Evolutionary conservation across 164 flowering plant species (phyloP).

Genomic region (Akebia trifoliata): DNA sequence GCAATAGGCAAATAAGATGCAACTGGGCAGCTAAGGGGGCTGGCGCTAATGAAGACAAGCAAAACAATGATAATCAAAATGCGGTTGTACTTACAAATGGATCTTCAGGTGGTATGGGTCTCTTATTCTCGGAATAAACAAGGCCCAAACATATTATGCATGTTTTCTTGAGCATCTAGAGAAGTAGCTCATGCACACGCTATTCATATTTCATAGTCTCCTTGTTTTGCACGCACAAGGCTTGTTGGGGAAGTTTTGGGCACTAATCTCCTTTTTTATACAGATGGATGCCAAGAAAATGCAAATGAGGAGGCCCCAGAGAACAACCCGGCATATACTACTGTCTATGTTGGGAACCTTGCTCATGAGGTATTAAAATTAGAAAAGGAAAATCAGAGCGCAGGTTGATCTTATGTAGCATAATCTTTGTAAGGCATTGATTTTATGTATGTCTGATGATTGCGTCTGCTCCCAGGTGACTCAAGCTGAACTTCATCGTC

Average conservation of each 20-base stretch:
- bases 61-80: conserved; percentile 64
- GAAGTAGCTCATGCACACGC: background rate
- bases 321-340: conserved; percentile 84
- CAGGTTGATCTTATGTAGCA: background rate
- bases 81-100: conserved; percentile 83
- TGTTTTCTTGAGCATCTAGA: background rate
- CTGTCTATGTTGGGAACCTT: conserved; percentile 97
- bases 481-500: conserved; percentile 91
- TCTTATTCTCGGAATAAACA: background rate
- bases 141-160: background rate
- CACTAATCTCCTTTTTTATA: background rate
- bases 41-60: conserved; percentile 67
- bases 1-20: conserved; percentile 92
- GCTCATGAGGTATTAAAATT: conserved; percentile 68
- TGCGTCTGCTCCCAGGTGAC: conserved; percentile 47
- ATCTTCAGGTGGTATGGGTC: conserved; percentile 53
- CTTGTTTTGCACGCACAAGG: background rate
- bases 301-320: conserved; percentile 81
- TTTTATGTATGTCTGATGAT: background rate
- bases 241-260: background rate
- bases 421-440: background rate
- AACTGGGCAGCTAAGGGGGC: conserved; percentile 99
- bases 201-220: background rate
- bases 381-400: background rate
- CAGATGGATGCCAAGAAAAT: conserved; percentile 80